These are phyloP conservation scores for Xylaria flabelliformis DNA, from an alignment of 495 filamentous ascomycete genomes.

Conservation along the genomic window DNA sequence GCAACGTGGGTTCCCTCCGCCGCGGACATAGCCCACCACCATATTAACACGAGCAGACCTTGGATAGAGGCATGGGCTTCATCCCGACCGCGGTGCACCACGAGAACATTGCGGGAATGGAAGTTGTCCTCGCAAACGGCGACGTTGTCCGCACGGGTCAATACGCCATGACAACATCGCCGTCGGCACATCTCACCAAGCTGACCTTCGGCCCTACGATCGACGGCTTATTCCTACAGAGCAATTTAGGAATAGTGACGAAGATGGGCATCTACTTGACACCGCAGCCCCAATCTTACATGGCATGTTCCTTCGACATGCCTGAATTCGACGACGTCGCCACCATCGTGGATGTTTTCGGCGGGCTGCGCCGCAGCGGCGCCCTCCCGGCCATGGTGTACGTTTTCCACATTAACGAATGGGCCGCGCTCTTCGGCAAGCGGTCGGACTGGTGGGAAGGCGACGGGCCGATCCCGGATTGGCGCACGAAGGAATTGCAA, in stretches of 20 bases:
- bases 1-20: slow-evolving; percentile 49
- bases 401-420: slow-evolving; percentile 55
- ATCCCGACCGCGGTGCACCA: slow-evolving; percentile 57
- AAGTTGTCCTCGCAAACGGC: slow-evolving; percentile 57
- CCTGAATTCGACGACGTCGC: slow-evolving; percentile 54
- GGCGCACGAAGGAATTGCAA: slow-evolving; percentile 51
- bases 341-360: slow-evolving; percentile 48
- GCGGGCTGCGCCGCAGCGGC: slow-evolving; percentile 47
- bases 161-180: slow-evolving; percentile 52
- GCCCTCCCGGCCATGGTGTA: slow-evolving; percentile 50
- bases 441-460: slow-evolving; percentile 53
- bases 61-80: slow-evolving; percentile 54
- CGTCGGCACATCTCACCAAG: slow-evolving; percentile 53
- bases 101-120: slow-evolving; percentile 54
- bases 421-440: slow-evolving; percentile 53
- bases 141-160: slow-evolving; percentile 58
- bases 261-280: slow-evolving; percentile 56
- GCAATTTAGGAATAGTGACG: slow-evolving; percentile 57
- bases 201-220: slow-evolving; percentile 55
- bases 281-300: slow-evolving; percentile 56
- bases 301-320: slow-evolving; percentile 57
- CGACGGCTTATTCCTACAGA: slow-evolving; percentile 58
- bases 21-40: not conserved
- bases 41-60: slow-evolving; percentile 36
- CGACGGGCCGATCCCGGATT: slow-evolving; percentile 54